Evolutionary conservation across 2,329 filamentous ascomycete genomes (phyloP), one percentile per base, ranked within the genome.

Genomic region (Penicillium sp.): DNA sequence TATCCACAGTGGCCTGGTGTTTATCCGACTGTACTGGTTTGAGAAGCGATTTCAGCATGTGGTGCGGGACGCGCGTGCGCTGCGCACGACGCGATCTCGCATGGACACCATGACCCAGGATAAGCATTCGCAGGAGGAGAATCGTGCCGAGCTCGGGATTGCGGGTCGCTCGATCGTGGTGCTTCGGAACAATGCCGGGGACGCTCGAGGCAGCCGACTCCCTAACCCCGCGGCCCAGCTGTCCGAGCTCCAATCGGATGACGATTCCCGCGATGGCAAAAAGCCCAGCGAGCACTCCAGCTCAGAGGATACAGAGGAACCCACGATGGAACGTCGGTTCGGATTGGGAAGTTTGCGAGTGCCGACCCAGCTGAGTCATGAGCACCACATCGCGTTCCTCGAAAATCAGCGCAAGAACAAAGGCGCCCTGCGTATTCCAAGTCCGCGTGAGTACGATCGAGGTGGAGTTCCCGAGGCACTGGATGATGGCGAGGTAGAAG

Each of bases 11-110:
- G 90, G 87, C 48, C 92, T 99, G 48, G 95, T 99, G 7, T 94
- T 97, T 69, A 84, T 98, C 14, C 90, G 95, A 28, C 82, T 99
- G 1, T 97, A 97, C 78, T 99, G 94, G 94, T 99, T 99, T 74
- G 93, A 99, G 78, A 97, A 96, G 77, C 87, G 93, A 7, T 98
- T 99, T 73, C 90, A 96, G 73, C 84, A 91, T 69, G 85, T 97
- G 65, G 93, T 90, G 14, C 84, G 83, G 37, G 91, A 96, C 69
- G 88, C 91, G 1, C 86, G 87, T 57, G 82, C 80, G 46, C 81
- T 88, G 56, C 86, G 93, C 57, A 83, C 84, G 57, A 89, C 77
- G 80, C 87, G 81, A 79, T 90, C 72, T 78, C 86, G 79, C 78
- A 89, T 73, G 78, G 80, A 80, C 57, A 84, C 79, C 52, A 79